Conservation (phyloP, 2,329 filamentous ascomycete genomes). For the Harringtonia aguacate region DNA sequence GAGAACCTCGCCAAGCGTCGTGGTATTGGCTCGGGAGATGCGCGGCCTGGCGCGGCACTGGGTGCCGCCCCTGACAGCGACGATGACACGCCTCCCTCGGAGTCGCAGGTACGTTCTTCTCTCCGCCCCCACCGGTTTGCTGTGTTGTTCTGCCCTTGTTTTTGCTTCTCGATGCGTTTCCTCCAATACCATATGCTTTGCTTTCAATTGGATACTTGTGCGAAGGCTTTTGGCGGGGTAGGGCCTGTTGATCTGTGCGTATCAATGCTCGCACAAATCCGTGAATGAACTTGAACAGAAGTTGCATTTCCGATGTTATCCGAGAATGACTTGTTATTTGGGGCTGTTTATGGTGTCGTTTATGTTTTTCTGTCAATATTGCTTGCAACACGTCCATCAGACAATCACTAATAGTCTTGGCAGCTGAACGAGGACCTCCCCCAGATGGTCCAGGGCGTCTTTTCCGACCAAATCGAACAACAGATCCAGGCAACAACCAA, state of each 20-base stretch:
- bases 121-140: constrained; percentile 8
- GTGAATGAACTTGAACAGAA: too few relatives aligned
- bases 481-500: constrained; percentile 98
- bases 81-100: constrained; percentile 88
- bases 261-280: too few relatives aligned
- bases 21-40: constrained; percentile 77
- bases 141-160: not conserved
- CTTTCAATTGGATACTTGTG: too few relatives aligned
- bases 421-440: constrained; percentile 97
- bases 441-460: constrained; percentile 95
- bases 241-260: too few relatives aligned
- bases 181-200: too few relatives aligned
- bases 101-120: constrained; percentile 68
- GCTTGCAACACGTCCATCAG: not conserved
- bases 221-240: too few relatives aligned
- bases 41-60: constrained; percentile 69
- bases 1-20: constrained; percentile 98
- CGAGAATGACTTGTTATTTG: too few relatives aligned
- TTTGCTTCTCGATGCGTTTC: too few relatives aligned
- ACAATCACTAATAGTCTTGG: not conserved
- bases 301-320: too few relatives aligned
- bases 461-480: constrained; percentile 95
- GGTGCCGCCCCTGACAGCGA: constrained; percentile 92
- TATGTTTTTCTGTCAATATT: not conserved
- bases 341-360: too few relatives aligned